Evolutionary conservation across 2,329 filamentous ascomycete species (phyloP), one percentile per base, ranked within the genome.

Genomic region (Colletotrichum tamarilloi): DNA sequence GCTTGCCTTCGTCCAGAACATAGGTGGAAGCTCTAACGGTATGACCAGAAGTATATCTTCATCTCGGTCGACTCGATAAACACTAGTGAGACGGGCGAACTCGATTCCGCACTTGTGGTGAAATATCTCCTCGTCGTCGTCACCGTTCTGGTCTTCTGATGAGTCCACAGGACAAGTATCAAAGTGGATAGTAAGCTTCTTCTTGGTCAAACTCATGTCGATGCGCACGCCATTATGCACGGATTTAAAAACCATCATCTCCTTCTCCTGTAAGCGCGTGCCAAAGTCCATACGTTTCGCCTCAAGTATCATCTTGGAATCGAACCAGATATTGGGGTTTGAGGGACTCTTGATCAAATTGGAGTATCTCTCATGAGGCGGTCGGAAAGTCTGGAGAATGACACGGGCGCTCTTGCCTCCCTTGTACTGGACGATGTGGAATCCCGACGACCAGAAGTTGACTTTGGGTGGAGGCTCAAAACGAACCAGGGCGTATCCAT

Each of bases 161-260:
- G 14, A 22, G 16, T 60, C 30, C 14, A 26, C n/a, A 16, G 14
- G 35, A 19, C 12, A 30, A 42, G 63, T 60, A 7, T 76, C 72
- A 66, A 88, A 89, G 35, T 77, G 77, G 14, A 87, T 79, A 30
- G 83, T 80, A 8, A 89, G 74, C 62, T 79, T 81, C 68, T 82
- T 85, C 12, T 74, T 77, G 19, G 73, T 72, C 1, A 88, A 77
- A 67, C 88, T 82, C 1, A 87, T 76, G 12, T 80, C 78, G 19
- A 89, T 77, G 4, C 76, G 76, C 46, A 85, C 77, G 1, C 79
- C 71, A 19, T 75, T 63, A 24, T 71, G 57, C 8, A 49, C 58
- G 14, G 84, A 87, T 65, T 87, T 87, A 86, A 94, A 89, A 9
- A 85, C 81, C 79, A 92, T 88, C 86, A 95, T 90, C 0, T 84